Evolutionary conservation across 75 land plant species (phyloP).

Genomic region (Sequoiadendron giganteum): DNA sequence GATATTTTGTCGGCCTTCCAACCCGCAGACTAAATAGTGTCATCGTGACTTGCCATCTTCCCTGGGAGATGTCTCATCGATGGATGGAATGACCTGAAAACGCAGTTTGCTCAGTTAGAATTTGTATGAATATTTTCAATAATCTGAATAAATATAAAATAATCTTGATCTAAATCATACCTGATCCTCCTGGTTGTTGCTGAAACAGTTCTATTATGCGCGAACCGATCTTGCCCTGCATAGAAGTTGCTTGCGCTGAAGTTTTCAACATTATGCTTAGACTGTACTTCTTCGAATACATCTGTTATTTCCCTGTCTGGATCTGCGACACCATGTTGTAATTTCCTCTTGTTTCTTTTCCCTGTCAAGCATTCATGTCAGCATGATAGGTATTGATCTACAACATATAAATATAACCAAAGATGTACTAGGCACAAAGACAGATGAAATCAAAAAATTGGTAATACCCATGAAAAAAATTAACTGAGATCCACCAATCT

Average conservation of each 20-base stretch:
- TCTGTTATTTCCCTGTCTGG: background rate
- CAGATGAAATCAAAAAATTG: background rate
- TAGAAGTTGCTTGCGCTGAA: too few relatives aligned
- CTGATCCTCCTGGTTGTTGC: background rate
- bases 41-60: too few relatives aligned
- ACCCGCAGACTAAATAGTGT: too few relatives aligned
- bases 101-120: background rate
- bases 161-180: background rate
- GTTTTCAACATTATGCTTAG: background rate
- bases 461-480: background rate
- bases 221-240: too few relatives aligned
- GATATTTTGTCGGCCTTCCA: too few relatives aligned
- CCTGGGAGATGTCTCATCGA: background rate
- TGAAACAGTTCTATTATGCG: background rate
- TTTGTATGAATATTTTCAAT: background rate
- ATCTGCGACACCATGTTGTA: background rate
- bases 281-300: background rate
- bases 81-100: conserved; percentile 4
- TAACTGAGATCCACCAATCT: background rate
- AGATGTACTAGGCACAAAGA: background rate
- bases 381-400: background rate
- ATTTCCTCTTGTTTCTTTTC: background rate
- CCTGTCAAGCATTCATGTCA: background rate
- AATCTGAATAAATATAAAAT: background rate
- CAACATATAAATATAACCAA: background rate